A percentile compares a stretch with the other conserved stretches of the same genome.
phyloP scores from a whole-genome alignment of 441 rosid genomes.

The Lepidium campestre region DNA sequence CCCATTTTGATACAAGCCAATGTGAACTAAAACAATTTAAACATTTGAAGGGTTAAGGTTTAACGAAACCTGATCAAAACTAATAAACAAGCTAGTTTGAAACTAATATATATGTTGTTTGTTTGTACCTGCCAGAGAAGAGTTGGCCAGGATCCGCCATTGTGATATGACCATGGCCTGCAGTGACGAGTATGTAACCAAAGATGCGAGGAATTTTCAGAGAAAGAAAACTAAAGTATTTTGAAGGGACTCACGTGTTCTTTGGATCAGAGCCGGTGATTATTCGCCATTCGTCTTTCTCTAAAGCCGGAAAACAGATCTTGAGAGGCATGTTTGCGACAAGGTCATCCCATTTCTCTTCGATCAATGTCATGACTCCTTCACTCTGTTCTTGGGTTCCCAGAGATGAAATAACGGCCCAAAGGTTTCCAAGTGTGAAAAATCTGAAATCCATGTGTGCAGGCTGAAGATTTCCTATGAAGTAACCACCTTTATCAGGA shows the following conservation, averaged over 20 bases:
- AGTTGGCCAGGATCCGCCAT: slow-evolving; percentile 97
- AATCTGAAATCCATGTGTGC: slow-evolving; percentile 97
- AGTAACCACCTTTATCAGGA: slow-evolving; percentile 81
- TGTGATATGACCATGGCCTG: slow-evolving; percentile 99
- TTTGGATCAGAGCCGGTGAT: slow-evolving; percentile 92
- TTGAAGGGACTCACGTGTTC: slow-evolving; percentile 59
- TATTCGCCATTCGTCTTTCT: slow-evolving; percentile 81
- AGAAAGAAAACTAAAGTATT: background rate
- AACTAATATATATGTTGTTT: background rate
- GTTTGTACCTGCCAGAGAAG: slow-evolving; percentile 68
- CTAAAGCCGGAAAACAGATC: slow-evolving; percentile 83
- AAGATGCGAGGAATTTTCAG: background rate
- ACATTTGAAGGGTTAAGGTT: background rate
- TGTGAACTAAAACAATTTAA: slow-evolving; percentile 41
- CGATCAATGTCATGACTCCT: slow-evolving; percentile 62
- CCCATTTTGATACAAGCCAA: slow-evolving; percentile 69
- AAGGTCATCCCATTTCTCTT: slow-evolving; percentile 87
- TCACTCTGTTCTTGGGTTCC: slow-evolving; percentile 68
- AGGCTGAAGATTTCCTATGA: slow-evolving; percentile 84
- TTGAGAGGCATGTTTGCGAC: slow-evolving; percentile 85
- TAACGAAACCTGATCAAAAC: background rate
- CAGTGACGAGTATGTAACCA: slow-evolving; percentile 11
- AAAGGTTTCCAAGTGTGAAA: slow-evolving; percentile 88
- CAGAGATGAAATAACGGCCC: slow-evolving; percentile 70
- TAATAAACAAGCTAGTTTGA: background rate